Evolutionary conservation across 257 asterid species (phyloP), one percentile per base, ranked within the genome.

Genomic region (Nicotiana sylvestris): DNA sequence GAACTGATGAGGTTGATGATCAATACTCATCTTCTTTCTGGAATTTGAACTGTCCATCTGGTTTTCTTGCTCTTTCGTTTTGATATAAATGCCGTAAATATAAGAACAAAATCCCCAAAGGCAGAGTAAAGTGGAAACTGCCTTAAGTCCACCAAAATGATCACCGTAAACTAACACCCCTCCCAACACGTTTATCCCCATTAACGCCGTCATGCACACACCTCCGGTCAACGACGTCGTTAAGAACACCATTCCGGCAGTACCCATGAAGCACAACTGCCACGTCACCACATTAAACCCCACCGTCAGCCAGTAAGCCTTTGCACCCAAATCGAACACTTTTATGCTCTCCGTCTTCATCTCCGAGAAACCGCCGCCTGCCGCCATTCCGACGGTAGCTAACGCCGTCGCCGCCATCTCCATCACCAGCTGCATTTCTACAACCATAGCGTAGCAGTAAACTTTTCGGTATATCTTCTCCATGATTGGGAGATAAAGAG

Each of bases 171-270:
- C 91, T 61, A 85, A 78, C 17, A 94, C 97, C 0, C 98, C 98
- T 0, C 88, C 89, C 12, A 86, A n/a, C 0, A 93, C 95, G 16
- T 94, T 93, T 37, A 86, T 79, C 1, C 83, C 92, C 90, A 90
- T 32, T 30, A 94, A 66, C 68, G 97, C 97, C 81, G 97, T 93
- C 97, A 87, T 90, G 93, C 97, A 93, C 0, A 92, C 86, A 82
- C 97, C 97, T 1, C 98, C 91, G 0, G 94, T 93, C 81, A 94
- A 53, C 81, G 97, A 92, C 67, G 97, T 85, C 77, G 97, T 94
- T 80, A 94, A n/a, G 80, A 92, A 94, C 72, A 94, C 93, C 93
- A 94, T 87, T 6, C 94, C 98, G 0, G 98, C 97, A 0, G 97
- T 94, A 11, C 98, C 97, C 93, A 94, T 43, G 86, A 94, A 93